These are phyloP conservation scores for Camillea tinctor DNA, from an alignment of 2,329 filamentous ascomycete species.

Conservation along the genomic window DNA sequence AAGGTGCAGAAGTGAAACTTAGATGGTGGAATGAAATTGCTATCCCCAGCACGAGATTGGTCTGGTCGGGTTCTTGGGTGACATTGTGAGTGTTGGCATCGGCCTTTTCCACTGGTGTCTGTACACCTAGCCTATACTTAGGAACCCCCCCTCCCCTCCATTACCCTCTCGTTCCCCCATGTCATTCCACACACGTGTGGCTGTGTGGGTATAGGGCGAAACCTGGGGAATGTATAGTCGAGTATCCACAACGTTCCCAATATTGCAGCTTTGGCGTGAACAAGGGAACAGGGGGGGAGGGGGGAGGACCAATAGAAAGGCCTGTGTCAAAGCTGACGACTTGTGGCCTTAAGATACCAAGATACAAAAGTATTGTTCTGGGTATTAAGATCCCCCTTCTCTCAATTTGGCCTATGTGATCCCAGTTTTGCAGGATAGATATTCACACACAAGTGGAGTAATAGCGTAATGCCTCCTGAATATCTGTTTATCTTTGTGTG, in stretches of 20 bases:
- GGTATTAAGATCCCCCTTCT: no score
- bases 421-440: not conserved
- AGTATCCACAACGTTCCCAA: not conserved
- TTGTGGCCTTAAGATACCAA: not conserved
- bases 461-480: not conserved
- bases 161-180: no score
- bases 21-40: not conserved
- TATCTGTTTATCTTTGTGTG: not conserved
- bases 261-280: not conserved
- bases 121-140: not conserved
- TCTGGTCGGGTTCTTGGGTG: not conserved
- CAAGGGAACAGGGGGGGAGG: not conserved
- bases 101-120: not conserved
- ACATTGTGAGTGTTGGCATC: not conserved
- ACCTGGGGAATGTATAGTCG: not conserved
- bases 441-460: no score
- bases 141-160: not conserved
- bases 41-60: not conserved
- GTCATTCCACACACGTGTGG: not conserved
- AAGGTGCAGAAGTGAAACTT: not conserved
- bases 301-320: not conserved
- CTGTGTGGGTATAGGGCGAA: not conserved
- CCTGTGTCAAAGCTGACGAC: not conserved
- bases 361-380: no score
- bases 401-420: no score